phyloP scores from a whole-genome alignment of 2,329 filamentous ascomycete species.

The Dactylellina sp. region DNA sequence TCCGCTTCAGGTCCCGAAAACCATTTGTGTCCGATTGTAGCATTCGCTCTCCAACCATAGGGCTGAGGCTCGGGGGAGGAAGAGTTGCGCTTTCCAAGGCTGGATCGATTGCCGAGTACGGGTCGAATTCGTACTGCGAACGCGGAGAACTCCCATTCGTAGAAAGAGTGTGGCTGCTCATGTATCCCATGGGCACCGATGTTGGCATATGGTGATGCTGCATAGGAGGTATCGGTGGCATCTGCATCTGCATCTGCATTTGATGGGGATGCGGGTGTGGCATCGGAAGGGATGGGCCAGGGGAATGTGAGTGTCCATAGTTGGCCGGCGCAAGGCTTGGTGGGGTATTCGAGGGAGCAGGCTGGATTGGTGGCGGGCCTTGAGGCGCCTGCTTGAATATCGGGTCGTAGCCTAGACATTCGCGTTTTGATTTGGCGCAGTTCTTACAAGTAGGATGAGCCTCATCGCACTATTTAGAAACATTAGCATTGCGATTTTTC shows the following conservation, averaged over 20 bases:
- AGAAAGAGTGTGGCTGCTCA: conserved; percentile 60
- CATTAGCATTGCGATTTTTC: conserved; percentile 53
- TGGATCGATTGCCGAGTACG: conserved; percentile 74
- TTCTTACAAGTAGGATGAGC: conserved; percentile 90
- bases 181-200: conserved; percentile 50
- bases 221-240: conserved; percentile 61
- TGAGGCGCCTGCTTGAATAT: conserved; percentile 81
- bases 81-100: conserved; percentile 69
- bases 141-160: conserved; percentile 65
- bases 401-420: conserved; percentile 86
- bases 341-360: conserved; percentile 69
- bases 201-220: conserved; percentile 59
- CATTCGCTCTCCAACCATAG: conserved; percentile 57
- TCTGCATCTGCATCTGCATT: conserved; percentile 61
- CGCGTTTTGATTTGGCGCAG: conserved; percentile 87
- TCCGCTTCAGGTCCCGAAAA: conserved; percentile 60
- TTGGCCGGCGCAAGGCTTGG: conserved; percentile 62
- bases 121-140: conserved; percentile 69
- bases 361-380: conserved; percentile 78
- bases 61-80: conserved; percentile 61
- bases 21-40: conserved; percentile 57
- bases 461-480: conserved; percentile 85
- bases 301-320: conserved; percentile 62
- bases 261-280: conserved; percentile 61
- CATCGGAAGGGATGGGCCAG: conserved; percentile 55